These are phyloP conservation scores for Lentinula edodes DNA, from an alignment of 768 basidiomycete genomes.

Conservation along the genomic window DNA sequence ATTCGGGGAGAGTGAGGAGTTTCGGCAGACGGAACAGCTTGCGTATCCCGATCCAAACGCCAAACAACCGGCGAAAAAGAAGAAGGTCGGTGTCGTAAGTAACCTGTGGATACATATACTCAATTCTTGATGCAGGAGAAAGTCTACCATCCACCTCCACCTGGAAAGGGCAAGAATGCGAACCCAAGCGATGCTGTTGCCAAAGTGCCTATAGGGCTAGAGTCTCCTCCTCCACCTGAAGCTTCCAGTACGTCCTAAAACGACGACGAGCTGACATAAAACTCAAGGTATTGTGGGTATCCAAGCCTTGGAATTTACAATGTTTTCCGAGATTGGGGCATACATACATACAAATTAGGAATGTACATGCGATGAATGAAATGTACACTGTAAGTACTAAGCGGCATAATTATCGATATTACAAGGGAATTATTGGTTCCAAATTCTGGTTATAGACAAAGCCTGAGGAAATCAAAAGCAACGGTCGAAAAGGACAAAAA, in stretches of 20 bases:
- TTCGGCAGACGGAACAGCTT: slow-evolving; percentile 66
- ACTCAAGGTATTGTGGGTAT: too few species aligned
- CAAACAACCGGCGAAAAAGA: slow-evolving; percentile 56
- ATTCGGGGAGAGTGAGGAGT: slow-evolving; percentile 75
- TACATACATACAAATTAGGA: background rate
- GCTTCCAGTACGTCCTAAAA: background rate
- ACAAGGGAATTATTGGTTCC: too few species aligned
- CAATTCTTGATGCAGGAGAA: slow-evolving; percentile 46
- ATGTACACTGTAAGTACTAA: background rate
- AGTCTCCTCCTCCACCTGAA: background rate
- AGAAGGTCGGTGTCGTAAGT: slow-evolving; percentile 39
- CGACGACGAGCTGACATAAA: background rate
- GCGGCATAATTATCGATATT: too few species aligned
- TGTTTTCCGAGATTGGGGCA: background rate
- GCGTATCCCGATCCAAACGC: slow-evolving; percentile 83
- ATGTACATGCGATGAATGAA: background rate
- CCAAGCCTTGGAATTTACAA: too few species aligned
- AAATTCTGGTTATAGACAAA: background rate
- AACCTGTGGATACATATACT: background rate
- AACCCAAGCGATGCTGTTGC: background rate
- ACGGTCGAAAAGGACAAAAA: background rate
- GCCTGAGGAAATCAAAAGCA: too few species aligned
- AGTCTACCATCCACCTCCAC: slow-evolving; percentile 79
- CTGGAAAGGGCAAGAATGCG: slow-evolving; percentile 64
- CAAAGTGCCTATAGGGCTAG: too few species aligned